Percentiles rank a stretch among this genome's conserved stretches.
Evolutionary conservation across 2,329 filamentous ascomycete species (phyloP).

Genomic region (Ophiocordyceps camponoti-leonardi): DNA sequence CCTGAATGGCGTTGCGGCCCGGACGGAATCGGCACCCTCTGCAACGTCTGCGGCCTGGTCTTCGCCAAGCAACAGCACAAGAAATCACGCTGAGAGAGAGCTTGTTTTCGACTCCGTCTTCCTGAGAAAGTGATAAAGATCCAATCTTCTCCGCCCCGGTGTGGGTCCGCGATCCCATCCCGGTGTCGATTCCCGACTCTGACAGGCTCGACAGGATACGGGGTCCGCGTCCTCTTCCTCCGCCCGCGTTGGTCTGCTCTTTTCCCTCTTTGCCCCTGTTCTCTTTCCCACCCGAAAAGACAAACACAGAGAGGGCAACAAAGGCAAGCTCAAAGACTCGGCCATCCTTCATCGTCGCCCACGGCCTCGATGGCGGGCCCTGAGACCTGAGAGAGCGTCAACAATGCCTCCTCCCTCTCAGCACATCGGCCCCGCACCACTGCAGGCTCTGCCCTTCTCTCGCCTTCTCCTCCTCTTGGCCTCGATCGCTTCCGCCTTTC

Average conservation of each 20-base stretch:
- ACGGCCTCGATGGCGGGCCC: background rate
- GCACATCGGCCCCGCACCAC: background rate
- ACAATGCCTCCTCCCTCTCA: background rate
- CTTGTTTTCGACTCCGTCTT: too few relatives aligned
- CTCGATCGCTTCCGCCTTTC: background rate
- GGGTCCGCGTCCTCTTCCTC: background rate
- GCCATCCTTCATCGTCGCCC: background rate
- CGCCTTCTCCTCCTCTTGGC: background rate
- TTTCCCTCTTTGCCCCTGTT: background rate
- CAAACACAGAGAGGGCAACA: background rate
- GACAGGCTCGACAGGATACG: background rate
- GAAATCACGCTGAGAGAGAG: background rate
- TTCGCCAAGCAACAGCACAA: slow-evolving; percentile 9
- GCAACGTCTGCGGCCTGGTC: slow-evolving; percentile 54
- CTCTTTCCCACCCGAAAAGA: background rate
- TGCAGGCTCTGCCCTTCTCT: background rate
- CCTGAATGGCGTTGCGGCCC: slow-evolving; percentile 59
- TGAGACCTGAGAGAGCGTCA: background rate
- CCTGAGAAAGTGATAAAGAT: too few relatives aligned
- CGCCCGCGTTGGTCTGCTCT: background rate
- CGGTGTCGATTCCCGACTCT: slow-evolving; percentile 1
- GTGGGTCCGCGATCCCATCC: background rate
- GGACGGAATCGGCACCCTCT: slow-evolving; percentile 55
- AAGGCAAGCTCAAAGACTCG: background rate
- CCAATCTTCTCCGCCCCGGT: background rate